Conservation (phyloP, 768 basidiomycete species). For the Auricularia sp. region DNA sequence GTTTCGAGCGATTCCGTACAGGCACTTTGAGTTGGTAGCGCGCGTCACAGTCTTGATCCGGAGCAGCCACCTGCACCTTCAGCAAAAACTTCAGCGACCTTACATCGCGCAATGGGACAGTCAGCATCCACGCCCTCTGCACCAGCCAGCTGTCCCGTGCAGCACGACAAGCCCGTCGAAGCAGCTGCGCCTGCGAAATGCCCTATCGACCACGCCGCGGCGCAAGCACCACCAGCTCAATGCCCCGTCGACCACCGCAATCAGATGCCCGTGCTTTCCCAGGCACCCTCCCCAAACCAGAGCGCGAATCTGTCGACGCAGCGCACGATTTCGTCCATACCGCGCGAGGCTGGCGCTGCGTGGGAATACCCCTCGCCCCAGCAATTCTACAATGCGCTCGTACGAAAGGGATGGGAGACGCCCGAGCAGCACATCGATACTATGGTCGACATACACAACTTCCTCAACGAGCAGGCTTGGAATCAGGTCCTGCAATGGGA, state of each 20-base stretch:
- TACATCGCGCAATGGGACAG: background rate
- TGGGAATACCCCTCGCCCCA: conserved; percentile 99
- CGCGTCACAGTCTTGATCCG: too few species aligned
- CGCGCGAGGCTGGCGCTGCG: conserved; percentile 39
- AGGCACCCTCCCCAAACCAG: conserved; percentile 53
- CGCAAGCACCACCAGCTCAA: conserved; percentile 18
- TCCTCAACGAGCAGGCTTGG: conserved; percentile 96
- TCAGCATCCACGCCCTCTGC: background rate
- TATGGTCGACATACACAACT: conserved; percentile 98
- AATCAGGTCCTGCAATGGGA: conserved; percentile 92
- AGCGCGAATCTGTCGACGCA: conserved; percentile 53
- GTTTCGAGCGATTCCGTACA: too few species aligned
- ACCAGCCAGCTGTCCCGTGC: background rate
- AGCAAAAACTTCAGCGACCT: background rate
- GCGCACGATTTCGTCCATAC: conserved; percentile 78
- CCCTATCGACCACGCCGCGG: conserved; percentile 47
- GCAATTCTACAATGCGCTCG: conserved; percentile 96
- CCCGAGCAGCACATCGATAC: conserved; percentile 92
- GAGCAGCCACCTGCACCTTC: too few species aligned
- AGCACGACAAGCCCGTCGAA: background rate
- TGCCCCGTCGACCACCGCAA: conserved; percentile 48
- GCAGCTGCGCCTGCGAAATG: conserved; percentile 35
- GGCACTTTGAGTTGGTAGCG: too few species aligned
- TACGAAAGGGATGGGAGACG: conserved; percentile 94
- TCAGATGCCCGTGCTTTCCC: conserved; percentile 80